Percentiles rank a stretch among this genome's conserved stretches.
These are phyloP conservation scores for Ophiosphaerella herpotricha DNA, from an alignment of 2,329 filamentous ascomycete genomes.

Conservation along the genomic window DNA sequence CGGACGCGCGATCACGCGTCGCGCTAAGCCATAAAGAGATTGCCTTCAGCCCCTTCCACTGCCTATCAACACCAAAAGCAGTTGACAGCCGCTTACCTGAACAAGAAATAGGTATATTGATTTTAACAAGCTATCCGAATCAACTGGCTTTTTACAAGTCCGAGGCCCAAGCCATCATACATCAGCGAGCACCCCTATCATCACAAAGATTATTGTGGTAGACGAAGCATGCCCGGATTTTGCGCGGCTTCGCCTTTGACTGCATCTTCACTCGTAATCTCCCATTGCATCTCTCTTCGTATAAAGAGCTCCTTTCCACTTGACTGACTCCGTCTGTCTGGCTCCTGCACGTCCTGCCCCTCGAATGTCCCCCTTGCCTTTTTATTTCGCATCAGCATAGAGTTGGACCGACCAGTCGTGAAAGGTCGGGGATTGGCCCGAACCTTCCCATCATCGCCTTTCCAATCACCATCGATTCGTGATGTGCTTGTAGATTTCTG, in stretches of 20 bases:
- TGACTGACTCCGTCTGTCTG: not conserved
- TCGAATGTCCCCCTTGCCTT: not conserved
- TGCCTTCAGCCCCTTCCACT: not conserved
- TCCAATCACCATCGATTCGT: not conserved
- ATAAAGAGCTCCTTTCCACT: slow-evolving; percentile 3
- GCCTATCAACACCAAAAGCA: not conserved
- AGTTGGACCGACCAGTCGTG: not conserved
- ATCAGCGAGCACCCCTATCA: too few species aligned
- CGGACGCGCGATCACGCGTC: slow-evolving; percentile 32
- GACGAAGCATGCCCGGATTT: not conserved
- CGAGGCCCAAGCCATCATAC: too few species aligned
- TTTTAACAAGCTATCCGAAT: too few species aligned
- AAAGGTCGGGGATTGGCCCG: not conserved
- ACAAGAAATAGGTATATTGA: too few species aligned
- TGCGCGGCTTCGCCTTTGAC: not conserved
- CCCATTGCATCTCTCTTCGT: not conserved
- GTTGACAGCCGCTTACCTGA: too few species aligned
- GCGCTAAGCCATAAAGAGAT: slow-evolving; percentile 5
- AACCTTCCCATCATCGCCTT: not conserved
- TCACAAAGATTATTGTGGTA: not conserved
- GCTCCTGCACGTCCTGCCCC: not conserved
- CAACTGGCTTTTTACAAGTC: too few species aligned
- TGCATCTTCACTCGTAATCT: slow-evolving; percentile 4
- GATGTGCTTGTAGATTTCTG: not conserved
- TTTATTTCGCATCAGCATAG: not conserved